These are phyloP conservation scores for Plasmodium knowlesi DNA, from an alignment of 169 alveolate species.

Conservation along the genomic window DNA sequence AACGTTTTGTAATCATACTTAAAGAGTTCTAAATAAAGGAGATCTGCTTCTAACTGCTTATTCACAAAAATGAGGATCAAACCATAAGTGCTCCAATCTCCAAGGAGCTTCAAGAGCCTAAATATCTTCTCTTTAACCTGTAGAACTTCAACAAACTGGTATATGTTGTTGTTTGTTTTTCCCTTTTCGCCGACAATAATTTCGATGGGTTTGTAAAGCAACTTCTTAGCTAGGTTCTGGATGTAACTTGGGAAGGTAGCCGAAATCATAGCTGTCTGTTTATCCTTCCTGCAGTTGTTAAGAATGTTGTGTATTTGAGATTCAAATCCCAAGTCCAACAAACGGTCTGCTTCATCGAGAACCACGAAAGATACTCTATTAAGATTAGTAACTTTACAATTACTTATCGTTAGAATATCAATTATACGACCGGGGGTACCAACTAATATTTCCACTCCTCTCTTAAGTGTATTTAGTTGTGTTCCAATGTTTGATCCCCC, in stretches of 20 bases:
- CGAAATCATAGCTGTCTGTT: constrained; percentile 97
- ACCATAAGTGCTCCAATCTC: constrained; percentile 97
- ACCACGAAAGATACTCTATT: constrained; percentile 95
- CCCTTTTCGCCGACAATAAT: constrained; percentile 94
- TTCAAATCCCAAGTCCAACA: constrained; percentile 98
- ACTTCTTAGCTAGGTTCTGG: constrained; percentile 95
- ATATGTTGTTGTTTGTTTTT: constrained; percentile 93
- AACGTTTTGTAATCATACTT: constrained; percentile 92
- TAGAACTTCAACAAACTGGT: constrained; percentile 94
- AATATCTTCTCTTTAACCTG: constrained; percentile 90
- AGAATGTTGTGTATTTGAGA: constrained; percentile 96
- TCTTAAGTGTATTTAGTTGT: constrained; percentile 91
- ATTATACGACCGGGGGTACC: constrained; percentile 98
- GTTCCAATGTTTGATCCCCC: constrained; percentile 96
- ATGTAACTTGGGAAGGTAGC: constrained; percentile 99
- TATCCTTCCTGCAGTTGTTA: constrained; percentile 92
- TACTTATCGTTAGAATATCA: constrained; percentile 93
- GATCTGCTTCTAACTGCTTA: constrained; percentile 97
- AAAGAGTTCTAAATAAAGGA: constrained; percentile 88
- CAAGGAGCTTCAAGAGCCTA: constrained; percentile 94
- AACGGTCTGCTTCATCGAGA: constrained; percentile 99
- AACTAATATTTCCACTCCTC: constrained; percentile 96
- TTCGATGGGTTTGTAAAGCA: constrained; percentile 96
- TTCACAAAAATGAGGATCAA: constrained; percentile 96
- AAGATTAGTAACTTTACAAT: constrained; percentile 94